phyloP scores from a whole-genome alignment of 352 stramenopile genomes.

The Plasmopara halstedii region DNA sequence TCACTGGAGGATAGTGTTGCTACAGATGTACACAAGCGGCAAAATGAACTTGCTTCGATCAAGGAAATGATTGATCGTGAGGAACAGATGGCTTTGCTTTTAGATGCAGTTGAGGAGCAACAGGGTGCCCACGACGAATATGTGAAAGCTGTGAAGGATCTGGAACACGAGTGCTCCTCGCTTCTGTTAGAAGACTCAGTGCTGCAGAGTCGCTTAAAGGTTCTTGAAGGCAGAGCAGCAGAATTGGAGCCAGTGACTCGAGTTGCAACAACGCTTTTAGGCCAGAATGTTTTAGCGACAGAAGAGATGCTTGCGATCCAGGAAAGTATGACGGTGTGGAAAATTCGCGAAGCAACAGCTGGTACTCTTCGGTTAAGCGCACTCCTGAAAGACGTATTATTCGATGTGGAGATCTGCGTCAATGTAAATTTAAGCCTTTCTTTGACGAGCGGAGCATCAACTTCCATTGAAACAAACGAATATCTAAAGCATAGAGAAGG shows the following conservation, averaged over 20 bases:
- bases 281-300: slow-evolving; percentile 35
- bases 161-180: slow-evolving; percentile 54
- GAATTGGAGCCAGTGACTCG: slow-evolving; percentile 40
- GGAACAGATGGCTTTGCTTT: slow-evolving; percentile 50
- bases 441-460: slow-evolving; percentile 10
- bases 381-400: slow-evolving; percentile 41
- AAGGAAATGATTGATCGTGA: slow-evolving; percentile 64
- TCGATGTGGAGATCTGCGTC: slow-evolving; percentile 35
- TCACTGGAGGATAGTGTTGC: slow-evolving; percentile 31
- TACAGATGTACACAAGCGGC: slow-evolving; percentile 29
- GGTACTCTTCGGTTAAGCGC: slow-evolving; percentile 33
- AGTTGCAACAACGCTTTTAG: slow-evolving; percentile 13
- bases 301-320: slow-evolving; percentile 54
- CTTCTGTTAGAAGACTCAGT: slow-evolving; percentile 63
- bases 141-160: slow-evolving; percentile 34
- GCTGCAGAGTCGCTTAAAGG: slow-evolving; percentile 47
- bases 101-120: slow-evolving; percentile 79
- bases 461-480: slow-evolving; percentile 25
- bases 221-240: slow-evolving; percentile 38
- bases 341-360: slow-evolving; percentile 36
- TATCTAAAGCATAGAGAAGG: slow-evolving; percentile 23
- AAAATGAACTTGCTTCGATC: slow-evolving; percentile 50
- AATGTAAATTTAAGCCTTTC: slow-evolving; percentile 21
- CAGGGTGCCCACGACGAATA: slow-evolving; percentile 59
- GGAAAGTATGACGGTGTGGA: slow-evolving; percentile 43